Evolutionary conservation across 495 filamentous ascomycete genomes (phyloP).

Genomic region (Aspergillus bertholletiae): DNA sequence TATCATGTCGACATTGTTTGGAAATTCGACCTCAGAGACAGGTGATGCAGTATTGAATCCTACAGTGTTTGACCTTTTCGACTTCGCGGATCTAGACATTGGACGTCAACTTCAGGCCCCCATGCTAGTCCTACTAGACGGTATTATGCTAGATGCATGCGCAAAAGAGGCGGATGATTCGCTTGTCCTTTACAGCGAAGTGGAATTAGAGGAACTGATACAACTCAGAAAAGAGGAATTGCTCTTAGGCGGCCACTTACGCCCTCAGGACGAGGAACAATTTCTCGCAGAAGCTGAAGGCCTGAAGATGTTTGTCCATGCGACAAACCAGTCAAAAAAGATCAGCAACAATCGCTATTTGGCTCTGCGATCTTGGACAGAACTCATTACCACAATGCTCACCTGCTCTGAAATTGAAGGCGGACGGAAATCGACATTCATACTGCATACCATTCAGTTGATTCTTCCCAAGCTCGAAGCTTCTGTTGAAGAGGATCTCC

Average conservation of each 20-base stretch:
- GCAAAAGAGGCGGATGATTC: constrained; percentile 45
- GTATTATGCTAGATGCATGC: constrained; percentile 60
- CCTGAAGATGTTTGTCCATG: constrained; percentile 52
- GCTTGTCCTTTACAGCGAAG: constrained; percentile 52
- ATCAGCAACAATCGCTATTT: constrained; percentile 56
- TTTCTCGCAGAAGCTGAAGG: constrained; percentile 55
- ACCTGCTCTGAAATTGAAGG: constrained; percentile 71
- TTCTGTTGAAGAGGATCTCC: constrained; percentile 59
- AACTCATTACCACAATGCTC: constrained; percentile 73
- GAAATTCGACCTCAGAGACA: constrained; percentile 61
- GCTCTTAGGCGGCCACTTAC: constrained; percentile 42
- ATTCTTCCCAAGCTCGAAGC: constrained; percentile 81
- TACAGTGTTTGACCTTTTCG: constrained; percentile 87
- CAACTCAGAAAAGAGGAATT: constrained; percentile 50
- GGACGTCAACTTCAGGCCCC: constrained; percentile 45
- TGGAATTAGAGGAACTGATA: constrained; percentile 59
- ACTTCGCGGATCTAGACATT: constrained; percentile 76
- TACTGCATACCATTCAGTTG: constrained; percentile 78
- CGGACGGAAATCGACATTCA: constrained; percentile 64
- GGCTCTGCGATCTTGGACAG: constrained; percentile 74
- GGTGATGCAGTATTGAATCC: constrained; percentile 60
- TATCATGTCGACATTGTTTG: constrained; percentile 76
- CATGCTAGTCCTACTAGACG: constrained; percentile 50
- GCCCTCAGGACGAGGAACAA: constrained; percentile 54
- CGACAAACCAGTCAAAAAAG: constrained; percentile 67